Conservation (phyloP, 2,329 filamentous ascomycete genomes). For the Allantophomopsis cytisporea region DNA sequence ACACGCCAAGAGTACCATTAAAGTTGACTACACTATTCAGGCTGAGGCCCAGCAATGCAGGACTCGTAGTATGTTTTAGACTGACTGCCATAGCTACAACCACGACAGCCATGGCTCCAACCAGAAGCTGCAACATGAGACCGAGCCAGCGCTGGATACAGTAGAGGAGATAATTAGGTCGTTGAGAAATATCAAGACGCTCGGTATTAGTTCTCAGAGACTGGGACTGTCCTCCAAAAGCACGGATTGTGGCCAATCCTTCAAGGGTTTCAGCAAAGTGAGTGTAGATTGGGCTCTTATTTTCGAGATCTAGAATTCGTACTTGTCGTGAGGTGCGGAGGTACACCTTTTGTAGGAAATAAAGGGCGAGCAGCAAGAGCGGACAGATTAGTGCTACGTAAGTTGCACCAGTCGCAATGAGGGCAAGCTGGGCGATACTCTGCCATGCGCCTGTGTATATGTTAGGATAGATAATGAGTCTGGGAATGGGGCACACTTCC, state of each 20-base stretch:
- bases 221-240: slow-evolving; percentile 25
- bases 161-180: slow-evolving; percentile 29
- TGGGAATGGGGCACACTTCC: background rate
- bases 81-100: slow-evolving; percentile 15
- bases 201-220: background rate
- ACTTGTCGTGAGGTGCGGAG: slow-evolving; percentile 30
- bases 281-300: slow-evolving; percentile 25
- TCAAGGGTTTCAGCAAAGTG: slow-evolving; percentile 28
- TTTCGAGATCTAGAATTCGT: slow-evolving; percentile 29
- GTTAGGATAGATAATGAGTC: background rate
- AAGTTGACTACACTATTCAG: slow-evolving; percentile 33
- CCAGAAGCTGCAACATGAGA: slow-evolving; percentile 28
- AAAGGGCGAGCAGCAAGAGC: slow-evolving; percentile 3
- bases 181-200: slow-evolving; percentile 26
- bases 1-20: slow-evolving; percentile 24
- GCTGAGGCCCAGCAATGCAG: slow-evolving; percentile 4
- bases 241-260: slow-evolving; percentile 26
- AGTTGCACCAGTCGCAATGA: slow-evolving; percentile 2
- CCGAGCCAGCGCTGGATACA: slow-evolving; percentile 30
- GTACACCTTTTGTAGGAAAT: slow-evolving; percentile 23
- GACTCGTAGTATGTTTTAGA: slow-evolving; percentile 1
- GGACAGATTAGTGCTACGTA: slow-evolving; percentile 6
- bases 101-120: slow-evolving; percentile 17
- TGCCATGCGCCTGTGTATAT: background rate
- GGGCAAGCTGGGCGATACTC: slow-evolving; percentile 1